These are phyloP conservation scores for Sclerotinia borealis DNA, from an alignment of 2,329 filamentous ascomycete genomes.

Conservation along the genomic window DNA sequence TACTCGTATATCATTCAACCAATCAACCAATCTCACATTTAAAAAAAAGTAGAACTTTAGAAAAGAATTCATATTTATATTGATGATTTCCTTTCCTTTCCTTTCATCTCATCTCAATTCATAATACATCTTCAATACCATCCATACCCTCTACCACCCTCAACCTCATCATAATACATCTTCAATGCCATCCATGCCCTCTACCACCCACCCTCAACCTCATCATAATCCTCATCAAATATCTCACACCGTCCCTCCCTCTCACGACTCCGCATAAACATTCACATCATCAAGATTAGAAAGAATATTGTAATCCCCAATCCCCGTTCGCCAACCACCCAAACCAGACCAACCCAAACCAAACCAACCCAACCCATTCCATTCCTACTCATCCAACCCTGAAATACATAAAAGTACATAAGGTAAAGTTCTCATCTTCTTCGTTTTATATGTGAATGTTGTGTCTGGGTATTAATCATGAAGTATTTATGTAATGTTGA, in stretches of 20 bases:
- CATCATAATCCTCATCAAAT: neutral
- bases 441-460: neutral
- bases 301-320: neutral
- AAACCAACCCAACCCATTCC: neutral
- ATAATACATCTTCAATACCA: neutral
- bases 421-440: neutral
- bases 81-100: too few species aligned
- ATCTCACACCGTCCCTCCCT: neutral
- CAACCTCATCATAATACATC: neutral
- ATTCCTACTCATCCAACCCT: neutral
- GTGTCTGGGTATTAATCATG: neutral
- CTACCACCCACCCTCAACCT: neutral
- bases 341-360: neutral
- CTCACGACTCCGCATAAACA: neutral
- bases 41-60: neutral
- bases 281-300: neutral
- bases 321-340: neutral
- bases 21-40: neutral
- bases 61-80: neutral
- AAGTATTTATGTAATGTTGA: neutral
- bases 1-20: too few species aligned
- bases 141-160: neutral
- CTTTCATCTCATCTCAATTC: neutral
- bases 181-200: too few species aligned
- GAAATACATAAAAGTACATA: conserved; percentile 1